These are phyloP conservation scores for Tolypocladium capitatum DNA, from an alignment of 2,329 filamentous ascomycete genomes.

Conservation along the genomic window DNA sequence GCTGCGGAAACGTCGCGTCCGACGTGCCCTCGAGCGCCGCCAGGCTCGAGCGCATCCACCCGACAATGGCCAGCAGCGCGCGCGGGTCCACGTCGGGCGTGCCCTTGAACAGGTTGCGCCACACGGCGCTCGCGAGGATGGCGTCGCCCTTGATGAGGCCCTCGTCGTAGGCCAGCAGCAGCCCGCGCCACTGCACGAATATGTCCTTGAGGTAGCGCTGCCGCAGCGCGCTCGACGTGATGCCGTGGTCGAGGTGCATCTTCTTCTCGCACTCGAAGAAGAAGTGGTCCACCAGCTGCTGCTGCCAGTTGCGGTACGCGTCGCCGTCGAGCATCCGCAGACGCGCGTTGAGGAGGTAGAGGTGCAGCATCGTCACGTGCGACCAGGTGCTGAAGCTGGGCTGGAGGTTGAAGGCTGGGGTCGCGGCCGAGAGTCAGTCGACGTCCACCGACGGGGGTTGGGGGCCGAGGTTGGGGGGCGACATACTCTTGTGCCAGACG, in stretches of 20 bases:
- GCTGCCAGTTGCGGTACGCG: conserved; percentile 64
- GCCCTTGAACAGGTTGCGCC: conserved; percentile 86
- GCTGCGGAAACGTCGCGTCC: conserved; percentile 26
- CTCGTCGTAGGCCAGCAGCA: conserved; percentile 75
- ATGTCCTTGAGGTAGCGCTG: conserved; percentile 71
- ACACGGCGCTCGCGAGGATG: conserved; percentile 68
- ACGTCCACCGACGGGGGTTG: background rate
- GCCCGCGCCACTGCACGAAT: conserved; percentile 83
- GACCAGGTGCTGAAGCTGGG: conserved; percentile 94
- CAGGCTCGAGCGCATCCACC: conserved; percentile 39
- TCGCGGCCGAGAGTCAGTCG: background rate
- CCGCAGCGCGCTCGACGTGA: conserved; percentile 43
- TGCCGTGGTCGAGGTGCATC: conserved; percentile 69
- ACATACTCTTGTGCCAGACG: conserved; percentile 65
- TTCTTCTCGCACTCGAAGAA: conserved; percentile 78
- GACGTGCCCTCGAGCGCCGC: conserved; percentile 34
- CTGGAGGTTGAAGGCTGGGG: conserved; percentile 61
- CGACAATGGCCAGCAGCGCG: conserved; percentile 38
- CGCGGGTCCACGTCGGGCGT: conserved; percentile 37
- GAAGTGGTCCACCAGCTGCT: conserved; percentile 88
- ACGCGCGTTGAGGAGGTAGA: conserved; percentile 80
- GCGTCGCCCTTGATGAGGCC: conserved; percentile 65
- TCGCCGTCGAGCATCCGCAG: conserved; percentile 64
- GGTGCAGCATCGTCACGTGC: conserved; percentile 89
- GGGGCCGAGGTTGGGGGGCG: background rate